Conservation (phyloP, 345 rosid species). For the Gossypium australe region DNA sequence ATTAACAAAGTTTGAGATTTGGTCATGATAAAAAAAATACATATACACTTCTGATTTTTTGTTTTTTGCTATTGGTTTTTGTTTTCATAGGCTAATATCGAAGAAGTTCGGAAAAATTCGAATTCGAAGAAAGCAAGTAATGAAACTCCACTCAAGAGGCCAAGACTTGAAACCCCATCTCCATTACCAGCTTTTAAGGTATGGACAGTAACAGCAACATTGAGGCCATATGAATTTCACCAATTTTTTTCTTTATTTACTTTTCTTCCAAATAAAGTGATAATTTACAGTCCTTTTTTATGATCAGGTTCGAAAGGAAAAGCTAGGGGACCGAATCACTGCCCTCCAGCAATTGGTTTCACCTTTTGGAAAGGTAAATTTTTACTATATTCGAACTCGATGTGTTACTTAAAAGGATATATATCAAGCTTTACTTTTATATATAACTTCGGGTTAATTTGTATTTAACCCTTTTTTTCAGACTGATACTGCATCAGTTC, state of each 20-base stretch:
- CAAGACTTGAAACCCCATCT: slow-evolving; percentile 63
- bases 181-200: slow-evolving; percentile 85
- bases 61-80: neutral
- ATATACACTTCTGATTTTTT: neutral
- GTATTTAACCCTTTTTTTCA: slow-evolving; percentile 22
- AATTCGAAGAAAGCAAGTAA: slow-evolving; percentile 29
- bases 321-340: slow-evolving; percentile 93
- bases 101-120: slow-evolving; percentile 34
- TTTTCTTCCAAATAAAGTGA: neutral
- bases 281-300: neutral
- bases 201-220: neutral
- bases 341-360: slow-evolving; percentile 96
- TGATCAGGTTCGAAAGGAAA: slow-evolving; percentile 78
- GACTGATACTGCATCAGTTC: slow-evolving; percentile 99
- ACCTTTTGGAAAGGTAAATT: slow-evolving; percentile 88
- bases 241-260: neutral
- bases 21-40: too few relatives aligned
- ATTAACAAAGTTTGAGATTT: neutral
- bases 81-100: slow-evolving; percentile 22
- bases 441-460: neutral
- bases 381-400: neutral
- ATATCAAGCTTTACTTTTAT: too few relatives aligned
- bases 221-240: neutral
- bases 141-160: slow-evolving; percentile 47
- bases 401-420: too few relatives aligned